These are phyloP conservation scores for Pyricularia sp. DNA, from an alignment of 2,329 filamentous ascomycete genomes.

Conservation along the genomic window DNA sequence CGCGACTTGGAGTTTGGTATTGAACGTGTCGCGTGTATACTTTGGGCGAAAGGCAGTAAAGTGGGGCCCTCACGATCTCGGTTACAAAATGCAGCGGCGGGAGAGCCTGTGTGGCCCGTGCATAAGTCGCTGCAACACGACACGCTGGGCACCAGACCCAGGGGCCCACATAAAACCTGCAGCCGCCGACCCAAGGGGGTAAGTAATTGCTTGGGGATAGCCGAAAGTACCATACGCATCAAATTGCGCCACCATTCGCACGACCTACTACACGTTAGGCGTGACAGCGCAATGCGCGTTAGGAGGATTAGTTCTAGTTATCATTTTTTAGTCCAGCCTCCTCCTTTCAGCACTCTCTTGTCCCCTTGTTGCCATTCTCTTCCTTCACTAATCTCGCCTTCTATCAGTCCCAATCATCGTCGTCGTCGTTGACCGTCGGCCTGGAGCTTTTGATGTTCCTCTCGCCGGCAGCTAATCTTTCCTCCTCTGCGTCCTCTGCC, in stretches of 20 bases:
- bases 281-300: not conserved
- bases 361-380: not conserved
- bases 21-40: not conserved
- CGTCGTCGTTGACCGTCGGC: conserved; percentile 14
- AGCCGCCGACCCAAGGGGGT: not conserved
- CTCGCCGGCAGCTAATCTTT: conserved; percentile 40
- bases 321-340: not conserved
- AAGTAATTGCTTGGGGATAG: not conserved
- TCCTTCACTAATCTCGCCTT: not conserved
- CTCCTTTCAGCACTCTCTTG: too few species aligned
- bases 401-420: conserved; percentile 20
- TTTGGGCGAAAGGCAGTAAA: not conserved
- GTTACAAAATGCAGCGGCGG: not conserved
- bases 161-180: not conserved
- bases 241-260: not conserved
- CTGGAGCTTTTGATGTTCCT: conserved; percentile 15
- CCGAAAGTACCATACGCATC: not conserved
- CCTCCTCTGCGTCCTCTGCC: conserved; percentile 52
- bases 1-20: not conserved
- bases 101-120: not conserved
- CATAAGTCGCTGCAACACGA: not conserved
- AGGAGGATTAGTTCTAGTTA: not conserved
- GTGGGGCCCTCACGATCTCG: not conserved
- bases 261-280: not conserved
- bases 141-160: not conserved